These are phyloP conservation scores for Euphorbia tirucalli DNA, from an alignment of 345 rosid species.

Conservation along the genomic window DNA sequence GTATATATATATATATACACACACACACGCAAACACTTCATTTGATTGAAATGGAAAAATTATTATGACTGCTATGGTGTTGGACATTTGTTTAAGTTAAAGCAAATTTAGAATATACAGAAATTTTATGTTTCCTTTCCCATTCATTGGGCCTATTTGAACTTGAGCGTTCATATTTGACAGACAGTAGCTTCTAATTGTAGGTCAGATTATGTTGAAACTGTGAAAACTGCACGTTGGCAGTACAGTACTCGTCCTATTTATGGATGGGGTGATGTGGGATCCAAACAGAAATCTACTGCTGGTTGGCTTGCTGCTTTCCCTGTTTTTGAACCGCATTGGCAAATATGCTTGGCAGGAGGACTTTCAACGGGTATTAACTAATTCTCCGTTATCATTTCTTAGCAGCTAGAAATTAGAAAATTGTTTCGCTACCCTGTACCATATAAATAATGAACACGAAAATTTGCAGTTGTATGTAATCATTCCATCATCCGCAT, in stretches of 20 bases:
- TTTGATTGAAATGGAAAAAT: neutral
- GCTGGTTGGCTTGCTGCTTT: conserved; percentile 99
- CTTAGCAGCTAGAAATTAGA: neutral
- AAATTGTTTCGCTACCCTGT: neutral
- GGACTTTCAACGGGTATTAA: conserved; percentile 89
- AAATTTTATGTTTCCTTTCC: neutral
- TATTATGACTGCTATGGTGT: neutral
- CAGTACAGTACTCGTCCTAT: conserved; percentile 89
- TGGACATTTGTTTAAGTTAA: neutral
- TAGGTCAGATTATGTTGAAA: conserved; percentile 66
- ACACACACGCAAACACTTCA: neutral
- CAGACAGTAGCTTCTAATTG: conserved; percentile 23
- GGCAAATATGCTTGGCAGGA: conserved; percentile 98
- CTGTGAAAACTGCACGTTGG: conserved; percentile 85
- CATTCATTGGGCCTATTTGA: neutral
- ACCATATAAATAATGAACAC: neutral
- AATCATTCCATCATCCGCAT: neutral
- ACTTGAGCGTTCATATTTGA: conserved; percentile 9
- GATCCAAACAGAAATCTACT: conserved; percentile 73
- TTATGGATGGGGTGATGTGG: conserved; percentile 94
- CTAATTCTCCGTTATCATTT: conserved; percentile 23
- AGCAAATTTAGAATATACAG: neutral
- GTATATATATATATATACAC: no score
- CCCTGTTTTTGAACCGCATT: conserved; percentile 97
- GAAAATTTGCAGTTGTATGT: neutral